Evolutionary conservation across 768 basidiomycete species (phyloP), one percentile per base, ranked within the genome.

Genomic region (Boletus pseudopeckii): DNA sequence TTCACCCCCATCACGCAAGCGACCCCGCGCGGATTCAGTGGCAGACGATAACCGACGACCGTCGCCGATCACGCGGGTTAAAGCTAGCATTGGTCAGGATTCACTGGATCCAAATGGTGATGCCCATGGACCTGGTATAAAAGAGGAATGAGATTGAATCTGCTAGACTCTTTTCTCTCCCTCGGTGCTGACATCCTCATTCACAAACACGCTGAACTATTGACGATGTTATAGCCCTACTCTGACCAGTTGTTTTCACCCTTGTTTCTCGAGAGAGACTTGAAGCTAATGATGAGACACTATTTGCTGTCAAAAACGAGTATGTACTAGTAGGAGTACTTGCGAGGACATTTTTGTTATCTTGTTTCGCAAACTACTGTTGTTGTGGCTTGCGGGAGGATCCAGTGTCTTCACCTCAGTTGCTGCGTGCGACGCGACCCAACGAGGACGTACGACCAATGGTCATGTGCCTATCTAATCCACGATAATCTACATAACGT

Each of bases 1-100:
- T 41, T 64, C 66, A 7, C 59, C 68, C 10, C 47, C 57, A 9
- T 61, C 65, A 17, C 66, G 70, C 54, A 70, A 70, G 45, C 69
- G 69, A 48, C 62, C 58, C 10, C 69, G 69, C 10, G 33, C 66
- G 15, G 48, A 52, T 45, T 70, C 69, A 6, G 2, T 36, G 15
- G 51, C 36, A 13, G 59, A 53, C 7, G 65, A 70, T 18, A 45
- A 37, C 14, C 56, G 59, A 45, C 59, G 65, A 43, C 54, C 53
- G 14, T 68, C 66, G 13, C 67, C 65, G 18, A 50, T 13, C 26
- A 54, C 41, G 10, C 60, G 59, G 39, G 44, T 36, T 22, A 65
- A 60, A 22, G 44, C 43, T 14, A 51, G 62, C 22, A n/a, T 62
- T 15, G 58, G 49, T 5, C 66, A 49, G 10, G 61, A 64, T 36